phyloP scores from a whole-genome alignment of 2,329 filamentous ascomycete species.

The Paracoccidioides brasiliensis region DNA sequence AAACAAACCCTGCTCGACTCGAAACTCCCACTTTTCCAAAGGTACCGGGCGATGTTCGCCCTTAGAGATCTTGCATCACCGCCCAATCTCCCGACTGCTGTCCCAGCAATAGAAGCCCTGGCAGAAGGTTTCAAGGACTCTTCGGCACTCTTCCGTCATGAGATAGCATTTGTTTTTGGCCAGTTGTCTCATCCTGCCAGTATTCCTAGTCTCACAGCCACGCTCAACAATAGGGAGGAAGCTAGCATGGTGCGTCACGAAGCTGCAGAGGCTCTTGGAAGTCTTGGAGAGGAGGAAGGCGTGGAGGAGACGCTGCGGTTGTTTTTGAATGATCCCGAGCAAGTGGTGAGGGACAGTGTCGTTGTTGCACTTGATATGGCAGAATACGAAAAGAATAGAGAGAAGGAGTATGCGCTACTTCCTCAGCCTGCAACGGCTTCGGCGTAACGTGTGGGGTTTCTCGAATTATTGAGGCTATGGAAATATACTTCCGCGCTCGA shows the following conservation, averaged over 20 bases:
- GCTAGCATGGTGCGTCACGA: slow-evolving; percentile 96
- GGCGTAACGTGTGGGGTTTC: slow-evolving; percentile 6
- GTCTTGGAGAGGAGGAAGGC: slow-evolving; percentile 81
- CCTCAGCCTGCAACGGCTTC: slow-evolving; percentile 40
- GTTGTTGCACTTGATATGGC: slow-evolving; percentile 97
- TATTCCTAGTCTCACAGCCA: slow-evolving; percentile 71
- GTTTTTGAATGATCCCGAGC: slow-evolving; percentile 81
- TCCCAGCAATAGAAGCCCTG: slow-evolving; percentile 73
- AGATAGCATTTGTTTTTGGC: slow-evolving; percentile 96
- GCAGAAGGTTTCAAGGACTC: slow-evolving; percentile 73
- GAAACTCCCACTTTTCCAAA: slow-evolving; percentile 66
- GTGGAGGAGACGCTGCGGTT: slow-evolving; percentile 73
- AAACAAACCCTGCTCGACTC: slow-evolving; percentile 68
- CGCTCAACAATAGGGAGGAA: slow-evolving; percentile 67
- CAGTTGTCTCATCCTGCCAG: slow-evolving; percentile 94
- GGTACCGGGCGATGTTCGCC: slow-evolving; percentile 97
- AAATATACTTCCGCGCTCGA: background rate
- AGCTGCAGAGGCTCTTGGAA: slow-evolving; percentile 89
- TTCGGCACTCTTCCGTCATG: slow-evolving; percentile 90
- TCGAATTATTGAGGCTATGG: background rate
- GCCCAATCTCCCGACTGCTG: slow-evolving; percentile 75
- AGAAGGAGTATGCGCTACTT: slow-evolving; percentile 84
- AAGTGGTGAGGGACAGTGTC: slow-evolving; percentile 87
- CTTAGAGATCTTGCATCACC: slow-evolving; percentile 90
- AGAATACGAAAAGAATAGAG: slow-evolving; percentile 80